These are phyloP conservation scores for Tricholomella constricta DNA, from an alignment of 768 basidiomycete species.

Conservation along the genomic window DNA sequence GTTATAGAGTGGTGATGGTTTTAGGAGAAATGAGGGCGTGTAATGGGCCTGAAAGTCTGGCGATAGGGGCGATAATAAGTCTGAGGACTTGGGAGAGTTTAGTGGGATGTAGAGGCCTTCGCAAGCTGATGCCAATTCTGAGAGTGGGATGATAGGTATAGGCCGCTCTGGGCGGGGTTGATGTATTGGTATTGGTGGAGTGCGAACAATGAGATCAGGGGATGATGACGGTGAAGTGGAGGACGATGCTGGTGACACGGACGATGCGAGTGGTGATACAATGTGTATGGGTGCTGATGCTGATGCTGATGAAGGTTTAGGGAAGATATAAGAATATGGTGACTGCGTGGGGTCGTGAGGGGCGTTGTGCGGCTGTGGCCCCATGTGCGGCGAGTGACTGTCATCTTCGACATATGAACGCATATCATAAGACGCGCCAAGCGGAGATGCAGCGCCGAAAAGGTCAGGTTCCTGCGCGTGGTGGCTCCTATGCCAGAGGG, in stretches of 20 bases:
- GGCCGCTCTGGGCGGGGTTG: slow-evolving; percentile 48
- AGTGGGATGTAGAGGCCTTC: slow-evolving; percentile 24
- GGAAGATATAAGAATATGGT: slow-evolving; percentile 3
- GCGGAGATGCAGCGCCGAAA: slow-evolving; percentile 13
- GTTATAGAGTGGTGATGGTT: not conserved
- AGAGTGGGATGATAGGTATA: slow-evolving; percentile 47
- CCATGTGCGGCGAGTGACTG: not conserved
- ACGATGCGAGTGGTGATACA: slow-evolving; percentile 19
- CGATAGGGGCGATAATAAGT: slow-evolving; percentile 20
- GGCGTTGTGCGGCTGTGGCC: slow-evolving; percentile 10
- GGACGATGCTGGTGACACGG: slow-evolving; percentile 13
- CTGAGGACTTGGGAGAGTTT: not conserved
- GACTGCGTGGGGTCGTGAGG: slow-evolving; percentile 8
- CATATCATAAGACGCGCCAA: slow-evolving; percentile 2
- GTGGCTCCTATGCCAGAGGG: slow-evolving; percentile 10
- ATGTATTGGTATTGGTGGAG: slow-evolving; percentile 37
- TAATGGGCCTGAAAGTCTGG: slow-evolving; percentile 20
- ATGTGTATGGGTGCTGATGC: slow-evolving; percentile 11
- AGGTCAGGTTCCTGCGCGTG: slow-evolving; percentile 9
- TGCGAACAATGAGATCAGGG: slow-evolving; percentile 19
- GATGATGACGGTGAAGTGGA: slow-evolving; percentile 24
- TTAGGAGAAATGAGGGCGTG: not conserved
- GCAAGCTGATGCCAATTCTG: slow-evolving; percentile 41
- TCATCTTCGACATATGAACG: slow-evolving; percentile 2
- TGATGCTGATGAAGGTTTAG: slow-evolving; percentile 9